Conservation (phyloP, 202 grass and related monocot species). For the Digitaria exilis region DNA sequence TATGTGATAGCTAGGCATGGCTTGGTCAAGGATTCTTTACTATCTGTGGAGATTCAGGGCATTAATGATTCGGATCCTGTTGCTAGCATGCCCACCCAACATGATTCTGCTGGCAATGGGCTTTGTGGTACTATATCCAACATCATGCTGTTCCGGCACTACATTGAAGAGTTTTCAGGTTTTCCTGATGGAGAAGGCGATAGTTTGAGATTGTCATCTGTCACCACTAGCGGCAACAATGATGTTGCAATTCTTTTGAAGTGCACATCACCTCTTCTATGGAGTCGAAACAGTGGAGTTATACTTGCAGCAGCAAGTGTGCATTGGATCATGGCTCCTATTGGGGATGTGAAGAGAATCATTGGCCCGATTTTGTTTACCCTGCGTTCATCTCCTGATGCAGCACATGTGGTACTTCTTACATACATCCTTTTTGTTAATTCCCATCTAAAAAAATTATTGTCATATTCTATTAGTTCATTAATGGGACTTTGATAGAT, state of each 20-base stretch:
- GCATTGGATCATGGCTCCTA: constrained; percentile 86
- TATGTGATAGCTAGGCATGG: constrained; percentile 86
- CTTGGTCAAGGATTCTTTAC: constrained; percentile 70
- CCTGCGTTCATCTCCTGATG: constrained; percentile 70
- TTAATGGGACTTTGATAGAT: not conserved
- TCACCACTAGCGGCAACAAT: constrained; percentile 63
- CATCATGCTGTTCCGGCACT: constrained; percentile 57
- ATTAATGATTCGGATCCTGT: constrained; percentile 31
- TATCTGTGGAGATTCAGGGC: constrained; percentile 25
- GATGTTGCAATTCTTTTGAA: constrained; percentile 74
- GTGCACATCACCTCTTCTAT: constrained; percentile 82
- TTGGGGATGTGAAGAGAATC: constrained; percentile 60
- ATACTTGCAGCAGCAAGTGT: constrained; percentile 87
- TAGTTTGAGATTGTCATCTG: constrained; percentile 26
- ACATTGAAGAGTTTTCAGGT: constrained; percentile 57
- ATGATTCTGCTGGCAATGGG: constrained; percentile 13
- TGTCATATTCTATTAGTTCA: not conserved
- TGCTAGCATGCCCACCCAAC: constrained; percentile 30
- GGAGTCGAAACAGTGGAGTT: constrained; percentile 90
- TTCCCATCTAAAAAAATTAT: not conserved
- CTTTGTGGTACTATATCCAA: constrained; percentile 43
- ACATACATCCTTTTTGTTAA: not conserved
- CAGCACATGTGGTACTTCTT: constrained; percentile 83
- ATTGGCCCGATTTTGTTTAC: constrained; percentile 81
- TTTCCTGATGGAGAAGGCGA: constrained; percentile 24